These are phyloP conservation scores for Leccinum variabile DNA, from an alignment of 1,284 basidiomycete genomes.

Conservation along the genomic window DNA sequence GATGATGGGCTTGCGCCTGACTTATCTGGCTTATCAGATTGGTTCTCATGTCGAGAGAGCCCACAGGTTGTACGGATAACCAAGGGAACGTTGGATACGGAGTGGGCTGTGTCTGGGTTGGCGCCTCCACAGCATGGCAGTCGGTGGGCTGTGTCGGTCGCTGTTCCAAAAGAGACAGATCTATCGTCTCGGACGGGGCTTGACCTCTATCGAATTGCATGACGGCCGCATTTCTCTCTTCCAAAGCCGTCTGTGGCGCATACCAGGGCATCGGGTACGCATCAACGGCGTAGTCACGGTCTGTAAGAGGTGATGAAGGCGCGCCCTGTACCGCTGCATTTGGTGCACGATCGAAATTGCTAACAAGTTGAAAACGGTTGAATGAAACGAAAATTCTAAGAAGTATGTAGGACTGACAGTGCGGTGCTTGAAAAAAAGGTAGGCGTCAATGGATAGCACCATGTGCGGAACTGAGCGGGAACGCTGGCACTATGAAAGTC, in stretches of 20 bases:
- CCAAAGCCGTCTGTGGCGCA: slow-evolving; percentile 6
- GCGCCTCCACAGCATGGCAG: slow-evolving; percentile 27
- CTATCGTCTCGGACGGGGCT: slow-evolving; percentile 17
- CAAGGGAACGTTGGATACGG: not conserved
- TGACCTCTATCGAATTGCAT: slow-evolving; percentile 5
- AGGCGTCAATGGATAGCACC: not conserved
- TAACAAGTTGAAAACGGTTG: slow-evolving; percentile 1
- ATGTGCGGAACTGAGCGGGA: not conserved
- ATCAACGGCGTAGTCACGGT: not conserved
- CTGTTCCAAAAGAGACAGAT: not conserved
- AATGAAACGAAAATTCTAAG: not conserved
- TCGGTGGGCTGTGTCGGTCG: slow-evolving; percentile 1
- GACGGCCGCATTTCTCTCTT: not conserved
- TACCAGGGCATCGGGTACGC: not conserved
- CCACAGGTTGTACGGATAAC: not conserved
- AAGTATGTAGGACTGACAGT: slow-evolving; percentile 16
- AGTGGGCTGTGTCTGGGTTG: slow-evolving; percentile 8
- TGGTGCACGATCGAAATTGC: not conserved
- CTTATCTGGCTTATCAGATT: not conserved
- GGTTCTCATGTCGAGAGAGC: not conserved
- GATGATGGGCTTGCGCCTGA: not conserved
- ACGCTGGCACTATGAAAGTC: not conserved
- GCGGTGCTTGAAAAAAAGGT: not conserved
- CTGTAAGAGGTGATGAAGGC: not conserved
- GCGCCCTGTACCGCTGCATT: not conserved